Percentiles rank a stretch among this genome's conserved stretches.
Evolutionary conservation across 306 rosid species (phyloP).

Genomic region (Luffa aegyptiaca): DNA sequence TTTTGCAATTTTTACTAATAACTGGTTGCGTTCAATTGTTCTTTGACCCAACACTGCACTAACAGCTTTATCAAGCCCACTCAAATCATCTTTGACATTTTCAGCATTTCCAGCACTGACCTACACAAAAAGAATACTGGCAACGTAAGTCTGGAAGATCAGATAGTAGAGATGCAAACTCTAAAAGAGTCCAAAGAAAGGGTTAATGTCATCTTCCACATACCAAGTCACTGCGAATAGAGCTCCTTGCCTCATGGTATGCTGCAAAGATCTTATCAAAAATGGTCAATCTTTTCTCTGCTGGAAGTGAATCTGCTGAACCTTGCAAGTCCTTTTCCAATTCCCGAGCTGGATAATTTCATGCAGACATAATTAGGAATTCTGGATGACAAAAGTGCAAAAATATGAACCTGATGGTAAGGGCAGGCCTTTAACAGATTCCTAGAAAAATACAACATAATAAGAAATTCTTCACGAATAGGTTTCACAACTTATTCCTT

Average conservation of each 20-base stretch:
- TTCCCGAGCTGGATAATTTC: conserved; percentile 77
- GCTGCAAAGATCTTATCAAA: conserved; percentile 94
- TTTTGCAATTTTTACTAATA: conserved; percentile 78
- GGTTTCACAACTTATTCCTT: neutral
- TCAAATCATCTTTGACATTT: conserved; percentile 77
- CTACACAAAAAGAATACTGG: conserved; percentile 32
- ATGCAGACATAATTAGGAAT: conserved; percentile 14
- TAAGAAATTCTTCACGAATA: neutral
- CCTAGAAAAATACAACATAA: neutral
- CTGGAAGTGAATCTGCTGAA: conserved; percentile 59
- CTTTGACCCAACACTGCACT: conserved; percentile 85
- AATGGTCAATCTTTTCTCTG: conserved; percentile 63
- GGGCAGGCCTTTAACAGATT: neutral
- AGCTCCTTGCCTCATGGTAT: conserved; percentile 88
- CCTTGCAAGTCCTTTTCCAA: conserved; percentile 82
- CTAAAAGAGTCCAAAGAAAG: neutral
- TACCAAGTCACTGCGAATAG: conserved; percentile 94
- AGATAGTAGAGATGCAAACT: neutral
- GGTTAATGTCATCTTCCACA: conserved; percentile 4
- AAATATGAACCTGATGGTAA: neutral
- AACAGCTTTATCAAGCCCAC: conserved; percentile 97
- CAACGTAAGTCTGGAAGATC: conserved; percentile 9
- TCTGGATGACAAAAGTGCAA: neutral
- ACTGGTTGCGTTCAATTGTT: conserved; percentile 87
- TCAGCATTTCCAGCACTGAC: conserved; percentile 80